Conservation (phyloP, 2,329 filamentous ascomycete genomes). For the Colletotrichum sp. region DNA sequence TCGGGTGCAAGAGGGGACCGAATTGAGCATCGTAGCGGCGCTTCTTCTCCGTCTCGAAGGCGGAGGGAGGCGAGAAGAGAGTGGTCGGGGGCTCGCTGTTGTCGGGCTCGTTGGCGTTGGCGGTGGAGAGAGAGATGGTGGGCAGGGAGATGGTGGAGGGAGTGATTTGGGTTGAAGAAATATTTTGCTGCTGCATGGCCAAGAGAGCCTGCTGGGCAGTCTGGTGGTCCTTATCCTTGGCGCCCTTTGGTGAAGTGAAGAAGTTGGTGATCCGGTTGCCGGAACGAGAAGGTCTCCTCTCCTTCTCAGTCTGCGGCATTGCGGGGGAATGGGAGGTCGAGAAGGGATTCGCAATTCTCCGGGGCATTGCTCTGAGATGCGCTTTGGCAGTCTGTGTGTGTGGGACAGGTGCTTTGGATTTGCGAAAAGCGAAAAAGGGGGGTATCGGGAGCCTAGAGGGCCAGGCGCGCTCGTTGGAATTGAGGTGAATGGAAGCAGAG, state of each 20-base stretch:
- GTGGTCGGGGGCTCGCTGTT: slow-evolving; percentile 75
- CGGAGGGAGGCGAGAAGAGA: slow-evolving; percentile 85
- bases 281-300: slow-evolving; percentile 57
- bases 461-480: background rate
- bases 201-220: slow-evolving; percentile 70
- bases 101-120: slow-evolving; percentile 73
- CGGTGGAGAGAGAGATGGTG: slow-evolving; percentile 89
- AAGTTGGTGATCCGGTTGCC: slow-evolving; percentile 80
- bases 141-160: slow-evolving; percentile 79
- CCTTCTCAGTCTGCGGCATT: slow-evolving; percentile 53
- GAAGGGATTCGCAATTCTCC: slow-evolving; percentile 63
- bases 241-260: slow-evolving; percentile 76
- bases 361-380: slow-evolving; percentile 54
- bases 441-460: background rate
- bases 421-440: background rate
- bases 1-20: slow-evolving; percentile 78
- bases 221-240: slow-evolving; percentile 60
- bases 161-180: slow-evolving; percentile 67
- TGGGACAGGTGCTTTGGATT: background rate
- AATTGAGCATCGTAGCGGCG: slow-evolving; percentile 88
- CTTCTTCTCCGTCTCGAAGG: slow-evolving; percentile 78
- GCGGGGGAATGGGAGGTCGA: slow-evolving; percentile 51
- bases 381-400: slow-evolving; percentile 9
- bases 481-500: background rate
- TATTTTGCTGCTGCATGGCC: slow-evolving; percentile 65